Base-by-base conservation (phyloP, 1,284 basidiomycete species). In the Trichosporon sp. region DNA sequence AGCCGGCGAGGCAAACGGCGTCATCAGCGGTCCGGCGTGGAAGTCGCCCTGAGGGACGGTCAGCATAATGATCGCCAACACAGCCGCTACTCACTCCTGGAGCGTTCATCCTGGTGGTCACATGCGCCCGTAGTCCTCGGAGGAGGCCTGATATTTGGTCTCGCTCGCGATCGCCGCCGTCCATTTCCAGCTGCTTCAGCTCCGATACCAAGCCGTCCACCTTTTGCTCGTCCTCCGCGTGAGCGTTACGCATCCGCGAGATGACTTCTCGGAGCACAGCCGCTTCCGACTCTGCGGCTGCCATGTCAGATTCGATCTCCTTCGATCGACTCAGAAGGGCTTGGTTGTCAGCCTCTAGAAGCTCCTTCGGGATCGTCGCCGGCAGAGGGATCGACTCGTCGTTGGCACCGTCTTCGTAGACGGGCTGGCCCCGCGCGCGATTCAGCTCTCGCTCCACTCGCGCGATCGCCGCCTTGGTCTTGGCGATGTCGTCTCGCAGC, bases 401-500 rank as follows among this genome's bases (percentile, higher is more conserved):
- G 53, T 25, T 18, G 5, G 47, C 12, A 1, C 51, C 62, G 15
- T 63, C 34, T 7, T 64, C 65, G 7, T 56, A 65, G 13, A 66
- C 63, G 2, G 65, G 44, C 23, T 68, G 56, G 9, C 72, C 72
- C 0, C 66, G 70, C 1, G 63, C 44, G 15, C 68, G 51, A 1
- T 74, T 70, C 13, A 78, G 69, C 18, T 77, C 68, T 2, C 72
- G 71, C 23, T 78, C 76, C 18, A 79, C 60, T 15, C 68, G 68
- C 0, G 73, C 73, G 27, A 78, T 75, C 0, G 76, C 76, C 2
- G 74, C 74, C 65, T 77, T 76, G 0, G 78, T 80, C 35, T 66
- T 56, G 0, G 74, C 77, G 11, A 80, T 63, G 32, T 81, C 80
- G 25, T 80, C 78, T 34, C 75, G 75, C 13, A 81, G 67, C 18